A percentile compares a stretch with the other conserved stretches of the same genome.
Conservation (phyloP, 2,329 filamentous ascomycete species). For the Paecilomyces variotii region DNA sequence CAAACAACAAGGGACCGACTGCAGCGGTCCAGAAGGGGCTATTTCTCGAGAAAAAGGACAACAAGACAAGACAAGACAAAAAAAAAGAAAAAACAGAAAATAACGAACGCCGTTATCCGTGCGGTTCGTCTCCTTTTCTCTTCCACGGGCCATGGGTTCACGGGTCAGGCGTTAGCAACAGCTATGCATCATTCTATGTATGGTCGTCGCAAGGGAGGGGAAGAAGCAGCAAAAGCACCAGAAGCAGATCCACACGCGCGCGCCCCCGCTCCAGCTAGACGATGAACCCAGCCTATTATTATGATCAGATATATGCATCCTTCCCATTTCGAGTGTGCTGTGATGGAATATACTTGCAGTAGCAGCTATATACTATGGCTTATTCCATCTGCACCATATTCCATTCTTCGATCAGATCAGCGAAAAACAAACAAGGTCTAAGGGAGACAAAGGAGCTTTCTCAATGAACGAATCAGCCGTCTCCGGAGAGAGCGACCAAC, state of each 20-base stretch:
- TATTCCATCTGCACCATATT: not conserved
- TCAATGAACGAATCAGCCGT: no score
- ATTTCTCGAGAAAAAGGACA: not conserved
- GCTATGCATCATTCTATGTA: no score
- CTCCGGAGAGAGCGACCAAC: no score
- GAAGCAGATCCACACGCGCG: not conserved
- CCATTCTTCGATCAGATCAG: not conserved
- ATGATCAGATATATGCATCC: not conserved
- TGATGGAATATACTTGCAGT: not conserved
- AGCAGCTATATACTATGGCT: not conserved
- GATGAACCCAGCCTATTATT: not conserved
- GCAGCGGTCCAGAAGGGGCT: not conserved
- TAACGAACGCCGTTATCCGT: not conserved
- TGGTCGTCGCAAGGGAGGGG: no score
- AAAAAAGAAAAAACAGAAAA: not conserved
- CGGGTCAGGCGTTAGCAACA: no score
- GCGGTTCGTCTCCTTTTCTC: not conserved
- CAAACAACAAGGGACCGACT: not conserved
- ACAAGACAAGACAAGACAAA: not conserved
- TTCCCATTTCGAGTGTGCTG: not conserved
- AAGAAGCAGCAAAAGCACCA: no score
- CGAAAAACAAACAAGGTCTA: not conserved
- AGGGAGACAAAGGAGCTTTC: no score
- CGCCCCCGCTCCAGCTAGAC: not conserved
- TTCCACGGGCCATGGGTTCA: no score